Conservation (phyloP, 2,329 filamentous ascomycete species). For the Apiospora rasikravindrae region DNA sequence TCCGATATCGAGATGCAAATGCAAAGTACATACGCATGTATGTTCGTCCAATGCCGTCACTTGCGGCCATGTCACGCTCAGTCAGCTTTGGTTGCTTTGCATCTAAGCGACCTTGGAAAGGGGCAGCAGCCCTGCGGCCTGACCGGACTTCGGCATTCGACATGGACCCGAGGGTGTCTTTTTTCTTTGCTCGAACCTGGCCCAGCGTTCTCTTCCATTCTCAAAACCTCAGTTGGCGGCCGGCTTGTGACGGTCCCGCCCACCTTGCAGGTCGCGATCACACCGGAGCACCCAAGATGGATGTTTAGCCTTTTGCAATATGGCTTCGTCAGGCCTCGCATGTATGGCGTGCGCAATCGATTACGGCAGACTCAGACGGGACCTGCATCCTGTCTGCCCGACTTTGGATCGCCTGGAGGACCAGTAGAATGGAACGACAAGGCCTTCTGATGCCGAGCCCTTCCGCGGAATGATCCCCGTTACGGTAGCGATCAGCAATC, state of each 20-base stretch:
- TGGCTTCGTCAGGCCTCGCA: not conserved
- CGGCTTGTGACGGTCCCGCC: not conserved
- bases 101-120: not conserved
- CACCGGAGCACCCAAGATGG: not conserved
- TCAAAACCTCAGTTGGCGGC: not conserved
- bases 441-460: not conserved
- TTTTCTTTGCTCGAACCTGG: not conserved
- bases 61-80: not conserved
- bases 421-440: conserved; percentile 1
- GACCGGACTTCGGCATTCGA: conserved; percentile 2
- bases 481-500: not conserved
- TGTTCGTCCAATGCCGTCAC: not conserved
- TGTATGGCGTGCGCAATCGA: not conserved
- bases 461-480: conserved; percentile 6
- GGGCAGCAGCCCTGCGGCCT: not conserved
- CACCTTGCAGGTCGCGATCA: not conserved
- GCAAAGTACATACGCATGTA: not conserved
- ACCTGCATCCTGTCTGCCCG: not conserved
- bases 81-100: conserved; percentile 15
- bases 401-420: not conserved
- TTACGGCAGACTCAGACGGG: not conserved
- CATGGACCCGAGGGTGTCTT: not conserved
- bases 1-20: not conserved
- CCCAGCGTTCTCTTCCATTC: not conserved
- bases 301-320: not conserved